Evolutionary conservation across 2,329 filamentous ascomycete genomes (phyloP).

Genomic region (Fusarium haematococcum): DNA sequence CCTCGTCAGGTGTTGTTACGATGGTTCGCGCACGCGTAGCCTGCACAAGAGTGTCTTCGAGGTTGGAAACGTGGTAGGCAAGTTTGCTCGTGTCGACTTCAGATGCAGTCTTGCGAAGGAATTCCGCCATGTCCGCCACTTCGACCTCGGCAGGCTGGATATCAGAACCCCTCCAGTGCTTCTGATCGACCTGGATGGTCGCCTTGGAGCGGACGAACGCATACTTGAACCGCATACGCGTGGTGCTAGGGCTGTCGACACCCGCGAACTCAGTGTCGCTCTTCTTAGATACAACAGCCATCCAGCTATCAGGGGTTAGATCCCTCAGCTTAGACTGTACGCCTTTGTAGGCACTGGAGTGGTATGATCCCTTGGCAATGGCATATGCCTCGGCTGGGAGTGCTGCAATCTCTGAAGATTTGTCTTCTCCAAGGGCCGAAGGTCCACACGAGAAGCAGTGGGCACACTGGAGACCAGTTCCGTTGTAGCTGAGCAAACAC

Average conservation of each 20-base stretch:
- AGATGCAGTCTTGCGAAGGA: constrained; percentile 4
- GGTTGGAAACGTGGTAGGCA: not conserved
- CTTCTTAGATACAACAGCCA: not conserved
- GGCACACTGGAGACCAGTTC: not conserved
- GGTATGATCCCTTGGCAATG: not conserved
- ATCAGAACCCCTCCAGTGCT: not conserved
- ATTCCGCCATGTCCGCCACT: constrained; percentile 6
- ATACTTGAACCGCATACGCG: not conserved
- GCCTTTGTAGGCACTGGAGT: not conserved
- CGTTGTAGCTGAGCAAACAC: not conserved
- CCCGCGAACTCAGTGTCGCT: not conserved
- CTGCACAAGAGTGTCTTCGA: not conserved
- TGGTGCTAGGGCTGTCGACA: not conserved
- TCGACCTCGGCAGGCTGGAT: constrained; percentile 3
- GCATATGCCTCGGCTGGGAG: constrained; percentile 5
- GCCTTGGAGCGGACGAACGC: constrained; percentile 12
- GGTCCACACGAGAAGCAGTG: constrained; percentile 16
- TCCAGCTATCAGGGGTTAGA: constrained; percentile 13
- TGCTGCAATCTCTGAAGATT: constrained; percentile 12
- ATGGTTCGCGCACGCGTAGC: not conserved
- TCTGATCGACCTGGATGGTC: not conserved
- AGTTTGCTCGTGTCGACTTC: not conserved
- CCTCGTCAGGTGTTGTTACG: not conserved
- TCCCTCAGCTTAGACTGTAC: constrained; percentile 13
- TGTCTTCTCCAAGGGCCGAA: not conserved